Conservation (phyloP, 2,329 filamentous ascomycete species). For the Reticulascus tulasneorum region DNA sequence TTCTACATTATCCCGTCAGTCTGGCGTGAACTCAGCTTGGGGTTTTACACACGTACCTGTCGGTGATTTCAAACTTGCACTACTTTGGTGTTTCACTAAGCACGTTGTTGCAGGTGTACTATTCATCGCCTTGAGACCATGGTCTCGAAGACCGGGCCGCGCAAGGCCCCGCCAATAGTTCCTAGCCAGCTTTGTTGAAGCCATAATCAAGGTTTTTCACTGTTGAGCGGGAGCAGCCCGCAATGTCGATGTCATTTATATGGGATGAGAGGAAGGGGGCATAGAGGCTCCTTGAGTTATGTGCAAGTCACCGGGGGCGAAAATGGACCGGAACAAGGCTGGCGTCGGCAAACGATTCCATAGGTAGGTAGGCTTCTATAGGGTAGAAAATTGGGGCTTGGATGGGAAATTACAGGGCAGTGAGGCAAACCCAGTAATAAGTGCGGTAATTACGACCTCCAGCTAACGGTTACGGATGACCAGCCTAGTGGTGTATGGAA, state of each 20-base stretch:
- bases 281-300: not conserved
- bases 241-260: too few relatives aligned
- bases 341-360: too few relatives aligned
- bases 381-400: too few relatives aligned
- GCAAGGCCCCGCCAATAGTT: conserved; percentile 13
- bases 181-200: conserved; percentile 12
- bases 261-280: not conserved
- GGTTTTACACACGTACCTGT: conserved; percentile 2
- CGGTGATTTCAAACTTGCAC: conserved; percentile 6
- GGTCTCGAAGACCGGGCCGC: conserved; percentile 5
- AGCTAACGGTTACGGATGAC: too few relatives aligned
- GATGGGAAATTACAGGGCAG: too few relatives aligned
- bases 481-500: too few relatives aligned
- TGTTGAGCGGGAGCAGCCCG: not conserved
- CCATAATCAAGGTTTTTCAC: conserved; percentile 13
- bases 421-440: too few relatives aligned
- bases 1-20: conserved; percentile 8
- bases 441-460: too few relatives aligned
- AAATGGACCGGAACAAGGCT: conserved; percentile 6
- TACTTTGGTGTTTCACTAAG: conserved; percentile 10
- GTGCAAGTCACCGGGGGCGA: conserved; percentile 8
- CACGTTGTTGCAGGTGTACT: conserved; percentile 6
- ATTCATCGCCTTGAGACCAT: conserved; percentile 3
- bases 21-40: not conserved
- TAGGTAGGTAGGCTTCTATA: too few relatives aligned